Evolutionary conservation across 1,284 basidiomycete genomes (phyloP).

Genomic region (Apiotrichum sp.): DNA sequence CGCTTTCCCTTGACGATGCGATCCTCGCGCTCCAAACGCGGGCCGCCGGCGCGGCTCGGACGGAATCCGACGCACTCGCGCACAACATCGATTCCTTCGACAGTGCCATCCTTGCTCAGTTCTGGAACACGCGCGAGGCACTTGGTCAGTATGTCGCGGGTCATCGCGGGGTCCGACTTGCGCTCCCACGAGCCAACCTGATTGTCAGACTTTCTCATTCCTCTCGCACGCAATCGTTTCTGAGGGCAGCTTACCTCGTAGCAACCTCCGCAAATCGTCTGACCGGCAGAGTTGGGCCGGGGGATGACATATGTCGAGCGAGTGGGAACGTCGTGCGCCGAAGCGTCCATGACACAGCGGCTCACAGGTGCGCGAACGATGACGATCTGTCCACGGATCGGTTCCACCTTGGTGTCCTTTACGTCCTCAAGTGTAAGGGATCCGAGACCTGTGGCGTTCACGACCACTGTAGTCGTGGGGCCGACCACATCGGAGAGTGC

Average conservation of each 20-base stretch:
- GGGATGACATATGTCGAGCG: conserved; percentile 23
- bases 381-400: conserved; percentile 19
- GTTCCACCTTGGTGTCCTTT: conserved; percentile 13
- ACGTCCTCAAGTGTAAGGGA: conserved; percentile 13
- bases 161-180: conserved; percentile 8
- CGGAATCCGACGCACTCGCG: conserved; percentile 21
- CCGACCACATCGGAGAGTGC: conserved; percentile 7
- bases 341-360: conserved; percentile 20
- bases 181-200: conserved; percentile 14
- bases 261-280: conserved; percentile 22
- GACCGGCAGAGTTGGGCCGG: conserved; percentile 15
- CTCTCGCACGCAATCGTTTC: too few relatives aligned
- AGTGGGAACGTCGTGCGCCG: conserved; percentile 10
- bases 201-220: neutral
- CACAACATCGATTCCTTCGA: conserved; percentile 19
- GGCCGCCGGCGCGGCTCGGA: conserved; percentile 14
- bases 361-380: conserved; percentile 14
- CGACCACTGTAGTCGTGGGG: conserved; percentile 2
- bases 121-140: conserved; percentile 19
- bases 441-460: conserved; percentile 16
- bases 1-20: neutral
- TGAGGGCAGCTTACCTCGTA: conserved; percentile 12
- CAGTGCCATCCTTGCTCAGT: conserved; percentile 11
- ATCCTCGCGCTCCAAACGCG: conserved; percentile 16
- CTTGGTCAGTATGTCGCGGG: conserved; percentile 14